Evolutionary conservation across 208 protist genomes (phyloP).

Genomic region (Lotmaria passim): DNA sequence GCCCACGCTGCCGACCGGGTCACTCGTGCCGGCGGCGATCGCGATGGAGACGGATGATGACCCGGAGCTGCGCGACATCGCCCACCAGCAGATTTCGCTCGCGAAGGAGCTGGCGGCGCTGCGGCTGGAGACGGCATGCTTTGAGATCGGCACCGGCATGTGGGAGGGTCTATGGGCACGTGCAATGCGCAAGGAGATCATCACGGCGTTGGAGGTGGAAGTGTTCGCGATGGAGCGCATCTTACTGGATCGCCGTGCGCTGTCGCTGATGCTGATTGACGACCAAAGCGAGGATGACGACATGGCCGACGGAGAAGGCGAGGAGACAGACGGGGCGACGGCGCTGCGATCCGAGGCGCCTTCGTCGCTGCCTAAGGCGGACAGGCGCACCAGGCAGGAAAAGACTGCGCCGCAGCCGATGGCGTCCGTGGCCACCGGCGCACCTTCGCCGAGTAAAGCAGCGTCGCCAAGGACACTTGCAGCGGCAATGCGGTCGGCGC

Average conservation of each 20-base stretch:
- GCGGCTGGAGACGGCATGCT: slow-evolving; percentile 77
- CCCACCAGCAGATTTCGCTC: slow-evolving; percentile 74
- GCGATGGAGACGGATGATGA: slow-evolving; percentile 45
- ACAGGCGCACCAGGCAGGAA: neutral
- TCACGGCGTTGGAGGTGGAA: slow-evolving; percentile 63
- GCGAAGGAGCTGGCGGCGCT: slow-evolving; percentile 72
- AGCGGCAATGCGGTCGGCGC: slow-evolving; percentile 4
- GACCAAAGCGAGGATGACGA: slow-evolving; percentile 12
- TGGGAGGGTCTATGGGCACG: slow-evolving; percentile 88
- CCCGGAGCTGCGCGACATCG: slow-evolving; percentile 70
- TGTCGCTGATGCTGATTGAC: slow-evolving; percentile 40
- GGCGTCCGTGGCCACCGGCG: neutral
- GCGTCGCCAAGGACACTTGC: neutral
- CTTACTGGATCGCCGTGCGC: slow-evolving; percentile 50
- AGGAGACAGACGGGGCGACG: neutral
- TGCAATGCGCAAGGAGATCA: slow-evolving; percentile 79
- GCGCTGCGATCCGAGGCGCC: neutral
- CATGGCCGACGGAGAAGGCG: neutral
- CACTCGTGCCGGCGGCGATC: slow-evolving; percentile 17
- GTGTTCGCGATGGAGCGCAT: slow-evolving; percentile 74
- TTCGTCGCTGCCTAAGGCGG: neutral
- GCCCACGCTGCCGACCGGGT: slow-evolving; percentile 26
- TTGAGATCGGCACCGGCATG: slow-evolving; percentile 62
- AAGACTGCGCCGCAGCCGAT: neutral
- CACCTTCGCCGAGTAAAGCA: neutral